Evolutionary conservation across 345 rosid genomes (phyloP), one percentile per base, ranked within the genome.

Genomic region (Camelina neglecta): DNA sequence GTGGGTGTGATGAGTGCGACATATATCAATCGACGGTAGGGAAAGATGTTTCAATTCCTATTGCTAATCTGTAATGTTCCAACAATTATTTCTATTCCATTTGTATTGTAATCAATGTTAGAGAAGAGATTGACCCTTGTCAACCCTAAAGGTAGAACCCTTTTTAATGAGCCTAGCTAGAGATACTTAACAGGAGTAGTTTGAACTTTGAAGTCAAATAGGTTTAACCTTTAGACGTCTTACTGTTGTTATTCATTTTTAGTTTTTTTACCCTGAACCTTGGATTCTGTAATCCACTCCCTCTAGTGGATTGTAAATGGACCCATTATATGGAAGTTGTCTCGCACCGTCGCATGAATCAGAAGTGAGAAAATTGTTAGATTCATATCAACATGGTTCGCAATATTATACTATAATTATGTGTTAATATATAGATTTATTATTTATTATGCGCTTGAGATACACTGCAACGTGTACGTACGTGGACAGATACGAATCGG

Each of bases 1-100:
- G n/a, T 86, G 81, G 85, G 72, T 67, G 85, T 77, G 82, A 85
- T 80, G 92, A 89, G 83, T 83, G 88, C 80, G 84, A 90, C 89
- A 44, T 44, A 51, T 80, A 71, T 85, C 88, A 81, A 41, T 84
- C 73, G 83, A 88, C 81, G 79, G 76, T 82, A 83, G 65, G 83
- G 82, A 47, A 73, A 41, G 11, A 72, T 72, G 60, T 36, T 64
- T 48, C 61, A 44, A 39, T 60, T 65, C 29, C 20, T 3, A 58
- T 65, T 56, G 44, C 60, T 26, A 71, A 65, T 58, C 2, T 58
- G 60, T 56, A 53, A 31, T 33, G 45, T 67, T 31, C 61, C 16
- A 24, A 39, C 51, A 38, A 11, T 60, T 10, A 57, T 24, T 44
- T 16, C 1, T 21, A 24, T n/a, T 50, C 11, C 8, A 20, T 41